Conservation (phyloP, 1,284 basidiomycete genomes). For the Austroboletus novae-zelandiae region DNA sequence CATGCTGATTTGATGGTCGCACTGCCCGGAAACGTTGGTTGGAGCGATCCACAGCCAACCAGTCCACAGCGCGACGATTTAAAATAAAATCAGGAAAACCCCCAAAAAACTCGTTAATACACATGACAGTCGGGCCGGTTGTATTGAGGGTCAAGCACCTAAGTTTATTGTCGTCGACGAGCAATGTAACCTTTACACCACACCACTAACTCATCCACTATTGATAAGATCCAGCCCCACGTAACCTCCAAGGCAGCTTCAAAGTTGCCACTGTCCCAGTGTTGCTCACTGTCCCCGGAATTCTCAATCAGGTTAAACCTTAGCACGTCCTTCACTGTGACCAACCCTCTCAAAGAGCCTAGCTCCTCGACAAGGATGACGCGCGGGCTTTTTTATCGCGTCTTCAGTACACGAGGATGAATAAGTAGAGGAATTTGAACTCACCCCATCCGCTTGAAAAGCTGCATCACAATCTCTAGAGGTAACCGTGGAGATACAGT, state of each 20-base stretch:
- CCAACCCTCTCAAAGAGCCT: conserved; percentile 80
- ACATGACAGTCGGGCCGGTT: background rate
- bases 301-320: conserved; percentile 67
- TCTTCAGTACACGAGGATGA: background rate
- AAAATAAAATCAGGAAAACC: background rate
- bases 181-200: conserved; percentile 24
- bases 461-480: conserved; percentile 93
- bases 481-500: conserved; percentile 92
- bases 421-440: conserved; percentile 30
- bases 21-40: background rate
- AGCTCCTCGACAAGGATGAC: conserved; percentile 90
- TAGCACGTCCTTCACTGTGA: conserved; percentile 96
- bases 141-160: background rate
- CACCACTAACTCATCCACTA: conserved; percentile 9
- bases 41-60: background rate
- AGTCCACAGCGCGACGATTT: background rate
- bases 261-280: conserved; percentile 59
- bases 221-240: conserved; percentile 48
- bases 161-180: conserved; percentile 11
- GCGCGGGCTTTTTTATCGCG: conserved; percentile 62
- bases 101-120: background rate
- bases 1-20: too few species aligned
- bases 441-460: conserved; percentile 95
- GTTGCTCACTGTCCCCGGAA: conserved; percentile 55
- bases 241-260: conserved; percentile 60